Conservation (phyloP, 441 rosid species). For the Pelargonium fulgidum region DNA sequence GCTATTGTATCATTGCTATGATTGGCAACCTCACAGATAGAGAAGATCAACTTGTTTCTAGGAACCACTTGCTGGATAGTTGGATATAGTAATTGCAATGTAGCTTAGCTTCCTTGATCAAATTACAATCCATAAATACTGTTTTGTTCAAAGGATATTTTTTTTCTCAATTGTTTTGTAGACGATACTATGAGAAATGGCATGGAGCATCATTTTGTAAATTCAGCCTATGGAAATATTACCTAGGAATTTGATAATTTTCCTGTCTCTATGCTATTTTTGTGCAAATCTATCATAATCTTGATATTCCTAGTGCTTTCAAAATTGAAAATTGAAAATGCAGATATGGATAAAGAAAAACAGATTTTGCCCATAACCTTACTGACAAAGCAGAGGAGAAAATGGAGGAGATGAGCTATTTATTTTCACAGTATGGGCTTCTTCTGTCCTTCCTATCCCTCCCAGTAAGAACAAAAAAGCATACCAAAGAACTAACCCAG, state of each 20-base stretch:
- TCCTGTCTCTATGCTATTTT: background rate
- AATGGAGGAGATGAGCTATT: constrained; percentile 26
- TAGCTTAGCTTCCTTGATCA: background rate
- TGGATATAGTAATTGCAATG: background rate
- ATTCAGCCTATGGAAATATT: background rate
- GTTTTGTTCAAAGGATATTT: background rate
- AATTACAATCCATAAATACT: background rate
- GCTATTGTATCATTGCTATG: background rate
- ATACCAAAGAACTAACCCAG: constrained; percentile 5
- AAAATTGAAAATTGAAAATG: background rate
- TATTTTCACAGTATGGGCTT: constrained; percentile 33
- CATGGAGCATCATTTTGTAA: no score
- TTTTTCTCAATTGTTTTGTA: background rate
- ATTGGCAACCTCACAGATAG: constrained; percentile 2
- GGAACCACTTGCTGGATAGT: constrained; percentile 1
- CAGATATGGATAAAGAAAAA: background rate
- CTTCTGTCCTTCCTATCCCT: constrained; percentile 6
- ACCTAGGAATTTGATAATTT: background rate
- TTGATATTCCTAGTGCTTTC: background rate
- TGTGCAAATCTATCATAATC: background rate
- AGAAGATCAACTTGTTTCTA: background rate
- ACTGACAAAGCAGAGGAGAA: constrained; percentile 14
- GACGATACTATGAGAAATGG: no score
- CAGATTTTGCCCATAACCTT: constrained; percentile 24
- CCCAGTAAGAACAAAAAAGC: background rate